Evolutionary conservation across 129 eudicot species (phyloP), one percentile per base, ranked within the genome.

Genomic region (Helianthus annuus): DNA sequence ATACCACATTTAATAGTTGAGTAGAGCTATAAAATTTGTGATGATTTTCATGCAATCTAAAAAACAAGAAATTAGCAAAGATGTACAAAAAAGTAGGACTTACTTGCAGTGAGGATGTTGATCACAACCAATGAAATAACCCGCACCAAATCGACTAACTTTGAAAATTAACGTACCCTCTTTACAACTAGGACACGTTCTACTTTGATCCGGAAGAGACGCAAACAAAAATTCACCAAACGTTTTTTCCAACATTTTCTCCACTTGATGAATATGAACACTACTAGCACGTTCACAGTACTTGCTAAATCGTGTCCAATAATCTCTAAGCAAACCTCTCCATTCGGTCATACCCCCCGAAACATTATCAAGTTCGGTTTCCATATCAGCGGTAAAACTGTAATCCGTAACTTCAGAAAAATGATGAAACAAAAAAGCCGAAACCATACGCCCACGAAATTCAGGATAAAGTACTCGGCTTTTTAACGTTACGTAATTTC

Each of bases 371-470:
- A 94, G 93, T 74, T 94, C 97, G 54, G 85, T 84, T 80, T 94
- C 99, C 97, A 94, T 90, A 70, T 94, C 99, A 75, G 99, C 97
- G n/a, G 97, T 94, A 71, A 94, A 94, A 70, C 91, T 88, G 73
- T 90, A 94, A 80, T 94, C 93, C 0, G 96, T 88, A 42, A 94
- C 96, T 84, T 90, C 96, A 5, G 97, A 80, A 71, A 94, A 94
- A 70, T 90, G 87, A 68, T 90, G 89, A 29, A 89, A 84, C 56
- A 94, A 85, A 78, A 85, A 94, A 1, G 99, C 99, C 6, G 99
- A 90, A 48, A 94, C 90, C 99, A 94, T 94, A 22, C 99, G 91
- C 44, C 99, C 99, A 12, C 99, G 99, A 70, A 94, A 94, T 69
- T 94, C 99, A 0, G 97, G 97, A 77, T 68, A 79, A 32, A 94